Evolutionary conservation across 2,329 filamentous ascomycete genomes (phyloP).

Genomic region (Pyrenophora seminiperda): DNA sequence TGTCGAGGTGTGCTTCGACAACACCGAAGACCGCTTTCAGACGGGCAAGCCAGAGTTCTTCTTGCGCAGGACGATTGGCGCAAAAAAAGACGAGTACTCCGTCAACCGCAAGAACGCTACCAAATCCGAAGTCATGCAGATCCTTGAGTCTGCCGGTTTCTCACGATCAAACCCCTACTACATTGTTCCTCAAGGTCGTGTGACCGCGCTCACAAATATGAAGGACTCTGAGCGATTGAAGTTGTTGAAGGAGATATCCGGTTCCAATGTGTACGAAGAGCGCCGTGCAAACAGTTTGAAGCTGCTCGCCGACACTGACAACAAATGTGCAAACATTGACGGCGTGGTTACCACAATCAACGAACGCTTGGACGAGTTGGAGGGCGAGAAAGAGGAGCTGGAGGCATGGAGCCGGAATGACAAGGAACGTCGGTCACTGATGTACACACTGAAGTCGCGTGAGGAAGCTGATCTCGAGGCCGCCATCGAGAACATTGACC

Average conservation of each 20-base stretch:
- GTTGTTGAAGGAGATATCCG: conserved; percentile 95
- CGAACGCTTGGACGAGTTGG: conserved; percentile 83
- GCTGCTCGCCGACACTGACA: conserved; percentile 96
- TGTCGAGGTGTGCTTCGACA: conserved; percentile 98
- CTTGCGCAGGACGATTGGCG: conserved; percentile 88
- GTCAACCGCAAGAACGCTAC: conserved; percentile 96
- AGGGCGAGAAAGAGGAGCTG: conserved; percentile 96
- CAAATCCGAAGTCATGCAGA: conserved; percentile 90
- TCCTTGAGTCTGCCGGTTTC: conserved; percentile 94
- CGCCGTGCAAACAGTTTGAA: conserved; percentile 89
- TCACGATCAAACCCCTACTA: conserved; percentile 98
- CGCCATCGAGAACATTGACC: conserved; percentile 81
- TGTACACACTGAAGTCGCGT: conserved; percentile 92
- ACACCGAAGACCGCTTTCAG: conserved; percentile 92
- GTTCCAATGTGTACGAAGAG: conserved; percentile 95
- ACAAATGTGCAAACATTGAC: conserved; percentile 93
- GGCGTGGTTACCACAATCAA: conserved; percentile 90
- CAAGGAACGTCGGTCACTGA: conserved; percentile 84
- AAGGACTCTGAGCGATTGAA: conserved; percentile 91
- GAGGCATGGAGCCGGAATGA: conserved; percentile 95
- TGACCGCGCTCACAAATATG: conserved; percentile 97
- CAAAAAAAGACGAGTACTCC: conserved; percentile 98
- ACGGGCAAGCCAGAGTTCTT: conserved; percentile 90
- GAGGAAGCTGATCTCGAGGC: conserved; percentile 81
- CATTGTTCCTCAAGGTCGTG: conserved; percentile 95